A percentile compares a stretch with the other conserved stretches of the same genome.
Evolutionary conservation across 192 early-diverging fungal species (phyloP).

Genomic region (Funneliformis geosporum): DNA sequence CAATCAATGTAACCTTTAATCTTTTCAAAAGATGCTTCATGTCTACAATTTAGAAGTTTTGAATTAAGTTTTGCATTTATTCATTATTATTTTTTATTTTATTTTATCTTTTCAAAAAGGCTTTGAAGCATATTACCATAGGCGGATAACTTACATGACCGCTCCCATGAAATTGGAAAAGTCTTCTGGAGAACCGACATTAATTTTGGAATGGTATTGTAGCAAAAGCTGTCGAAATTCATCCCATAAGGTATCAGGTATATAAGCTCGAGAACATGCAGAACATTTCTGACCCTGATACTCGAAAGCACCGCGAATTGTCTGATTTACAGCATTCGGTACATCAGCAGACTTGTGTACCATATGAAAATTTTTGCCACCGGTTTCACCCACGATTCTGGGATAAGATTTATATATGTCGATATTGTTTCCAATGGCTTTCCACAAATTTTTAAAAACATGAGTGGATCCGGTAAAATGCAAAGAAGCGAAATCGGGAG

Average conservation of each 20-base stretch:
- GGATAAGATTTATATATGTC: slow-evolving; percentile 91
- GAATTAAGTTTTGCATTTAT: slow-evolving; percentile 18
- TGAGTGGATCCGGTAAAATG: slow-evolving; percentile 95
- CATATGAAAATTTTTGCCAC: slow-evolving; percentile 99
- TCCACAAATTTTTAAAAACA: slow-evolving; percentile 94
- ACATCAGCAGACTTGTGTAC: slow-evolving; percentile 81
- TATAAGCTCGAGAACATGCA: slow-evolving; percentile 89
- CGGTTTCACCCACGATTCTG: slow-evolving; percentile 97
- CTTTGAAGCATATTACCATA: neutral
- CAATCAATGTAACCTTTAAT: slow-evolving; percentile 89
- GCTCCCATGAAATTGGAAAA: slow-evolving; percentile 84
- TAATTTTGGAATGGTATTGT: slow-evolving; percentile 71
- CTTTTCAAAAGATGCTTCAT: slow-evolving; percentile 76
- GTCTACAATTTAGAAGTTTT: slow-evolving; percentile 2
- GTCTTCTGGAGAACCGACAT: slow-evolving; percentile 83
- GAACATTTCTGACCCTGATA: slow-evolving; percentile 99
- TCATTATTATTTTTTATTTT: no score
- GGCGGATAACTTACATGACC: slow-evolving; percentile 75
- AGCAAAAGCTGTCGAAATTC: slow-evolving; percentile 72
- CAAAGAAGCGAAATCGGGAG: slow-evolving; percentile 92
- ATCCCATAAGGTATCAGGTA: slow-evolving; percentile 79
- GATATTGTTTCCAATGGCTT: slow-evolving; percentile 88
- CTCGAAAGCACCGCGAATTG: slow-evolving; percentile 92
- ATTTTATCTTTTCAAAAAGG: no score
- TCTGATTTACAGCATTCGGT: slow-evolving; percentile 79